A percentile compares a stretch with the other conserved stretches of the same genome.
phyloP scores from a whole-genome alignment of 1,139 yeast species.

The Zygosaccharomyces pseudobailii region DNA sequence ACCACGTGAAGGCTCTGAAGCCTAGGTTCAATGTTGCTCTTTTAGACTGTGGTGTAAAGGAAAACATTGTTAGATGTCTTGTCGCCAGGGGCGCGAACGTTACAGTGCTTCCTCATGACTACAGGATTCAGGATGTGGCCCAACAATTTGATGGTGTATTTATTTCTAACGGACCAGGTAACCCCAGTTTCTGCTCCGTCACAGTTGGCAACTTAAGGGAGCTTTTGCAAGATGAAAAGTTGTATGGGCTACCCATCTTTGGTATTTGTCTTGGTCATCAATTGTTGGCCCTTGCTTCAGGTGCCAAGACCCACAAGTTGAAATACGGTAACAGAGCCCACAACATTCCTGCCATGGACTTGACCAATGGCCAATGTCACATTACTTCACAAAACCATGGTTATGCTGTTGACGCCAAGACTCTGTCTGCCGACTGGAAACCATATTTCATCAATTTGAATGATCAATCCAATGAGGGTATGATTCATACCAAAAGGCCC shows the following conservation, averaged over 20 bases:
- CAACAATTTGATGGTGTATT: slow-evolving; percentile 90
- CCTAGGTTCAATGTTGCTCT: slow-evolving; percentile 70
- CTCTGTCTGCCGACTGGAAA: slow-evolving; percentile 63
- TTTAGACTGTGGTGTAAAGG: slow-evolving; percentile 97
- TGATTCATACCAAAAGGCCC: slow-evolving; percentile 82
- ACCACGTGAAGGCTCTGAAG: slow-evolving; percentile 60
- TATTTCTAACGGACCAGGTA: slow-evolving; percentile 97
- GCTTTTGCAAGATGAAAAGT: slow-evolving; percentile 52
- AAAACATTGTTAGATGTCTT: slow-evolving; percentile 87
- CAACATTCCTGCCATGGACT: slow-evolving; percentile 91
- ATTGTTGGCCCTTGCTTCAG: slow-evolving; percentile 87
- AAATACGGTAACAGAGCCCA: slow-evolving; percentile 98
- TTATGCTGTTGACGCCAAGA: slow-evolving; percentile 83
- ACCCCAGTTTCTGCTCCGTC: slow-evolving; percentile 85
- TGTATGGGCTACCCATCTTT: slow-evolving; percentile 76
- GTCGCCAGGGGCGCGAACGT: slow-evolving; percentile 93
- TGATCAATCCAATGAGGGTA: slow-evolving; percentile 95
- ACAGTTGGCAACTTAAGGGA: slow-evolving; percentile 73
- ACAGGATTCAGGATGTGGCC: slow-evolving; percentile 87
- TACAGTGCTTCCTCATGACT: slow-evolving; percentile 94
- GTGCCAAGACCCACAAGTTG: slow-evolving; percentile 87
- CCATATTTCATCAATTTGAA: slow-evolving; percentile 89
- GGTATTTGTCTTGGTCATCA: slow-evolving; percentile 98
- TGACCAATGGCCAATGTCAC: slow-evolving; percentile 87
- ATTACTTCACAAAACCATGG: slow-evolving; percentile 99